These are phyloP conservation scores for Metarhizium album DNA, from an alignment of 2,329 filamentous ascomycete genomes.

Conservation along the genomic window DNA sequence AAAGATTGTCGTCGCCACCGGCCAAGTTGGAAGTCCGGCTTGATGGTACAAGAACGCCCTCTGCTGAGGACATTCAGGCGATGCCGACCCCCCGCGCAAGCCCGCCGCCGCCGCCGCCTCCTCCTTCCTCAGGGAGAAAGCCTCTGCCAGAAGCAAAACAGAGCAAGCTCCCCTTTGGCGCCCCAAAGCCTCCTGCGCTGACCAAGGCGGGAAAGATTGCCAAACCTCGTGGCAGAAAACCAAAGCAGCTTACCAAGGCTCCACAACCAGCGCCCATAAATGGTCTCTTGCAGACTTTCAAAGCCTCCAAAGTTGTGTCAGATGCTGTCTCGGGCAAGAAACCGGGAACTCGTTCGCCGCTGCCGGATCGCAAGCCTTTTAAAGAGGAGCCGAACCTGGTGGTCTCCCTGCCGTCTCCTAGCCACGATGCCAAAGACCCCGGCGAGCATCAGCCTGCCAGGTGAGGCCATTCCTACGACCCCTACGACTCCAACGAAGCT, in stretches of 20 bases:
- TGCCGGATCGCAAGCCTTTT: slow-evolving; percentile 2
- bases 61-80: slow-evolving; percentile 30
- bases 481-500: slow-evolving; percentile 10
- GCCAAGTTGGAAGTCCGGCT: slow-evolving; percentile 12
- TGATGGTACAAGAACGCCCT: slow-evolving; percentile 27
- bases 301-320: slow-evolving; percentile 28
- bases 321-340: slow-evolving; percentile 14
- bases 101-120: slow-evolving; percentile 30
- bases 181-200: slow-evolving; percentile 10
- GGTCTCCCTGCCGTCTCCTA: neutral
- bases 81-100: slow-evolving; percentile 50
- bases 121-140: slow-evolving; percentile 27
- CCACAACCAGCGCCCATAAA: slow-evolving; percentile 29
- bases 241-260: slow-evolving; percentile 23
- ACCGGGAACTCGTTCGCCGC: slow-evolving; percentile 4
- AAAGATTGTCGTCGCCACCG: slow-evolving; percentile 19
- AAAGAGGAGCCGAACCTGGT: neutral
- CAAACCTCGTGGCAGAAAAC: slow-evolving; percentile 22
- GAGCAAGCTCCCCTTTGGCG: slow-evolving; percentile 36
- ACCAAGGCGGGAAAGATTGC: slow-evolving; percentile 11
- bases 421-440: neutral
- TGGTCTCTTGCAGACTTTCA: slow-evolving; percentile 31
- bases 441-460: slow-evolving; percentile 1
- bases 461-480: slow-evolving; percentile 4
- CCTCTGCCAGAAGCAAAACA: slow-evolving; percentile 36